Conservation (phyloP, 805 yeast species). For the Yarrowia sp. region DNA sequence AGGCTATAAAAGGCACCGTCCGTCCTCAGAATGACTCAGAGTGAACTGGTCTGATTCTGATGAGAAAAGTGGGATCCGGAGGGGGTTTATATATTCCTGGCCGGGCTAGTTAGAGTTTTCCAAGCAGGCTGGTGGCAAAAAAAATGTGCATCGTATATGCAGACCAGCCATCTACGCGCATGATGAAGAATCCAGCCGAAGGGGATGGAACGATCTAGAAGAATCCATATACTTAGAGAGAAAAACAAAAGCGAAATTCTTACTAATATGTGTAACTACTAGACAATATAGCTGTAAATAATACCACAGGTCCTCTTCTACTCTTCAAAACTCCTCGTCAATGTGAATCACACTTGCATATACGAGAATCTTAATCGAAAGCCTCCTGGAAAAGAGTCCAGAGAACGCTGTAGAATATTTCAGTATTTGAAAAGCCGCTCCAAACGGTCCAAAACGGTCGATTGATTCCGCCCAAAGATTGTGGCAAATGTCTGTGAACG, state of each 20-base stretch:
- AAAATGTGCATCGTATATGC: background rate
- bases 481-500: no score
- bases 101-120: background rate
- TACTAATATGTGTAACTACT: no score
- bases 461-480: no score
- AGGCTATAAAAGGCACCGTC: constrained; percentile 3
- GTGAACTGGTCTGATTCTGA: constrained; percentile 3
- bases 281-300: no score
- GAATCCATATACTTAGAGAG: background rate
- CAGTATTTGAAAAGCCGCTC: background rate
- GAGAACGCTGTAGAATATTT: background rate
- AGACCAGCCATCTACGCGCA: background rate
- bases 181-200: background rate
- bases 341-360: no score
- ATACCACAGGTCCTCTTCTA: no score
- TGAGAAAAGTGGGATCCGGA: background rate
- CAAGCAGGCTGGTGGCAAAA: background rate
- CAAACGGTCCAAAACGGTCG: no score
- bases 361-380: background rate
- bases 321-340: no score
- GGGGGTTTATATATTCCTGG: constrained; percentile 4
- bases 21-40: background rate
- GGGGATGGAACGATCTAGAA: background rate
- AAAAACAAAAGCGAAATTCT: no score
- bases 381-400: background rate